phyloP scores from a whole-genome alignment of 257 asterid species.

The Solanum bulbocastanum region DNA sequence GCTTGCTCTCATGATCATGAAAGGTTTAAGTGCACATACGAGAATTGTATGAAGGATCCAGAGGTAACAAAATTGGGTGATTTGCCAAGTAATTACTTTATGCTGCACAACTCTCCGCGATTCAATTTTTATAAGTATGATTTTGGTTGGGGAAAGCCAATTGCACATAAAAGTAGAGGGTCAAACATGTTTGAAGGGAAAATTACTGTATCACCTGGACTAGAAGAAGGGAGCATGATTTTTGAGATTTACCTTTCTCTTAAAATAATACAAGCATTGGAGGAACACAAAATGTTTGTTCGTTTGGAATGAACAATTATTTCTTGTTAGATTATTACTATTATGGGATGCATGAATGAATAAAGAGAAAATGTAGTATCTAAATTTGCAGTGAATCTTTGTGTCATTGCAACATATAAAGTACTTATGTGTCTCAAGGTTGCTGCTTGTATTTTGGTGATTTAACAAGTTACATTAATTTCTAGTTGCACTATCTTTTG shows the following conservation, averaged over 20 bases:
- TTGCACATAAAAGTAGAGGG: constrained; percentile 34
- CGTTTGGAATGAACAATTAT: background rate
- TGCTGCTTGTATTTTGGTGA: too few relatives aligned
- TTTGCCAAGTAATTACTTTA: background rate
- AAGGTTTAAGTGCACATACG: background rate
- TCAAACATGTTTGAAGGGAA: constrained; percentile 30
- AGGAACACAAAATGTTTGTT: constrained; percentile 17
- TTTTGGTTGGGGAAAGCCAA: constrained; percentile 50
- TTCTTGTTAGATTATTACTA: too few relatives aligned
- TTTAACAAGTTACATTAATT: too few relatives aligned
- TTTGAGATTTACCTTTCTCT: constrained; percentile 29
- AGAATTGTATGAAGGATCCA: background rate
- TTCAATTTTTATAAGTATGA: constrained; percentile 36
- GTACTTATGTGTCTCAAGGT: too few relatives aligned
- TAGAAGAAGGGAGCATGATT: constrained; percentile 30
- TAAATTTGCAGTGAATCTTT: too few relatives aligned
- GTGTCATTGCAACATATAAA: too few relatives aligned
- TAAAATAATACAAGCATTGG: constrained; percentile 19
- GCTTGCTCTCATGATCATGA: constrained; percentile 8
- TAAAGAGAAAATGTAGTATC: too few relatives aligned
- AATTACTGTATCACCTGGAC: constrained; percentile 20
- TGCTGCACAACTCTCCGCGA: constrained; percentile 25
- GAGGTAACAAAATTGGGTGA: constrained; percentile 10
- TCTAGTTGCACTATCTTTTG: too few relatives aligned
- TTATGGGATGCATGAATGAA: too few relatives aligned